phyloP scores from a whole-genome alignment of 2,329 filamentous ascomycete species.

The Penicillium sp. region DNA sequence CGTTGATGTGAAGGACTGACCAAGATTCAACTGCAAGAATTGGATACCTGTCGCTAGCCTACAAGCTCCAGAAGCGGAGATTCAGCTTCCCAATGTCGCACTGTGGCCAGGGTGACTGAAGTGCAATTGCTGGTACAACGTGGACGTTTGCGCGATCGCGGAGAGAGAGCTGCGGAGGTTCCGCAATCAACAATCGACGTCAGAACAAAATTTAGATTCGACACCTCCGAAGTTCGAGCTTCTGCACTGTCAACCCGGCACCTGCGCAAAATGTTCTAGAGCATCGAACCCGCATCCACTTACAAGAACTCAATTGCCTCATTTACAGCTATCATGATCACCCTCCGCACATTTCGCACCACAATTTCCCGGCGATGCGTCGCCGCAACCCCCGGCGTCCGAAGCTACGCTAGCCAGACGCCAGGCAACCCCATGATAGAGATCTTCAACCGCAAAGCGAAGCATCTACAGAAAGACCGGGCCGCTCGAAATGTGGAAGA shows the following conservation, averaged over 20 bases:
- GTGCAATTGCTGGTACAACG: slow-evolving; percentile 7
- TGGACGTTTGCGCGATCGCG: slow-evolving; percentile 15
- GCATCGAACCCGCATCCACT: neutral
- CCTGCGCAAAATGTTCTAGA: slow-evolving; percentile 10
- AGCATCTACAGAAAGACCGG: slow-evolving; percentile 90
- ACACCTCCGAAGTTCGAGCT: slow-evolving; percentile 1
- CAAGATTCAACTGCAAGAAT: slow-evolving; percentile 1
- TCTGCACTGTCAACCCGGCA: slow-evolving; percentile 4
- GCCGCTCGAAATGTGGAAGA: slow-evolving; percentile 69
- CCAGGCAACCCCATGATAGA: slow-evolving; percentile 77
- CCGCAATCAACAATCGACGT: slow-evolving; percentile 31
- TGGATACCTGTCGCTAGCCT: neutral
- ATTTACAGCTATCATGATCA: slow-evolving; percentile 17
- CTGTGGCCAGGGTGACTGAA: neutral
- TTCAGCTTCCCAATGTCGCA: neutral
- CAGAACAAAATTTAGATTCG: slow-evolving; percentile 26
- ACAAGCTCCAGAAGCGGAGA: neutral
- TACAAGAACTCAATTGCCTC: neutral
- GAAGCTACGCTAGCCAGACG: slow-evolving; percentile 76
- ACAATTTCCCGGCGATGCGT: slow-evolving; percentile 19
- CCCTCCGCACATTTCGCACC: slow-evolving; percentile 21
- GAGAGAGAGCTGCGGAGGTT: slow-evolving; percentile 27
- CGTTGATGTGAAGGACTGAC: slow-evolving; percentile 1
- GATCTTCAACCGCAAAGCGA: slow-evolving; percentile 85
- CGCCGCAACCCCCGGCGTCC: slow-evolving; percentile 16